Evolutionary conservation across 495 filamentous ascomycete species (phyloP), one percentile per base, ranked within the genome.

Genomic region (Xeromyces bisporus): DNA sequence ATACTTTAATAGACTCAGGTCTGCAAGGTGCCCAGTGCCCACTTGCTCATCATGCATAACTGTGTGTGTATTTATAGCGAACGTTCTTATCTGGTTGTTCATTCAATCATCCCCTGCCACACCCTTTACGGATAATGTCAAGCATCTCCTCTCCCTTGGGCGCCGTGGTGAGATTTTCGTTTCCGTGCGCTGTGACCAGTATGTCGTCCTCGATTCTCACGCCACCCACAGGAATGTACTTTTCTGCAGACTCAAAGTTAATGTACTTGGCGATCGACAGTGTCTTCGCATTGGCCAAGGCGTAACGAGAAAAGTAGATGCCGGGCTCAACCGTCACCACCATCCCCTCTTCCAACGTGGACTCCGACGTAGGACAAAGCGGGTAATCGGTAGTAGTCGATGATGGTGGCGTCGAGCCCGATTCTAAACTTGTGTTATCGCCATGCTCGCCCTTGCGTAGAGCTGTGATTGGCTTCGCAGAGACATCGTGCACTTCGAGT

Each of bases 191-290:
- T 2, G 82, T 92, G 9, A 93, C 73, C 7, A 92, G 60, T 29
- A 93, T 76, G 50, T 85, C 79, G 52, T 93, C 87, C 58, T 96
- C 87, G 38, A 96, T 87, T 21, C 87, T 68, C 17, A 89, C 84
- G 9, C 87, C 87, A 11, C 87, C 87, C 14, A 93, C 73, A 15
- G 61, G 61, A 39, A 77, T 75, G 44, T 80, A 93, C 38, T 66
- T 64, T 10, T 69, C 67, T 2, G 91, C 63, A 21, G 76, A 69
- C 2, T 69, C 62, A 35, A 65, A 66, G 59, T 93, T 68, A 54
- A 96, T 85, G 46, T 72, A 87, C 12, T 62, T 57, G 34, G 82
- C 75, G 28, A 61, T 45, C 0, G 69, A 61, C 39, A 73, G 61
- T 13, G 60, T 62, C 18, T 82, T 64, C 41, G 75, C 87, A 32